These are phyloP conservation scores for Senna tora DNA, from an alignment of 306 rosid species.

Conservation along the genomic window DNA sequence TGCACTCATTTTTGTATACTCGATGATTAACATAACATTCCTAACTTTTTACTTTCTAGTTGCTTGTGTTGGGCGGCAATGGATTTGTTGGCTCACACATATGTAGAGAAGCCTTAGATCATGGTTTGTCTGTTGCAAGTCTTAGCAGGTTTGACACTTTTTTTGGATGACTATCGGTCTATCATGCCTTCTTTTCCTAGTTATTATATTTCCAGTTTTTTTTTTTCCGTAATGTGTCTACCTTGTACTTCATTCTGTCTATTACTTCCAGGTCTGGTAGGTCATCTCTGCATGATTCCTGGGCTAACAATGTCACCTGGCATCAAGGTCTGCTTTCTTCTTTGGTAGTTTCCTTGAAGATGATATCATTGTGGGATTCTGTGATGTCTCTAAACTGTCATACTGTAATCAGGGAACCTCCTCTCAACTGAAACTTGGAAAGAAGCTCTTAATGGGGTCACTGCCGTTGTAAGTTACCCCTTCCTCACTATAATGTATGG, in stretches of 20 bases:
- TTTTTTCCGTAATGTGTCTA: slow-evolving; percentile 10
- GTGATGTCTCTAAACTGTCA: slow-evolving; percentile 35
- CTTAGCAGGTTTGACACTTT: slow-evolving; percentile 68
- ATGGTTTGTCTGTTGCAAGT: slow-evolving; percentile 81
- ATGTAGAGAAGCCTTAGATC: slow-evolving; percentile 78
- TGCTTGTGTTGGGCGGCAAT: slow-evolving; percentile 97
- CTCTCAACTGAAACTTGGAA: slow-evolving; percentile 76
- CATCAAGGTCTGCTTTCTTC: slow-evolving; percentile 66
- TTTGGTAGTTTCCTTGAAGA: slow-evolving; percentile 22
- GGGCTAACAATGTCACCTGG: slow-evolving; percentile 79
- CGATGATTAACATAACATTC: slow-evolving; percentile 21
- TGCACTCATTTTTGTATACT: slow-evolving; percentile 14
- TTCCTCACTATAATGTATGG: slow-evolving; percentile 23
- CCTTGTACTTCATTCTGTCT: slow-evolving; percentile 26
- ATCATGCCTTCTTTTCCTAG: slow-evolving; percentile 9
- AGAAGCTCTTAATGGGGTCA: slow-evolving; percentile 83
- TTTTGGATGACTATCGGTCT: background rate
- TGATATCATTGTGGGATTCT: slow-evolving; percentile 31
- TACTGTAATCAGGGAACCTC: slow-evolving; percentile 73
- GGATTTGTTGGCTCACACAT: slow-evolving; percentile 97
- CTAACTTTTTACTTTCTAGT: slow-evolving; percentile 49
- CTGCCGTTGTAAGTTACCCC: slow-evolving; percentile 76
- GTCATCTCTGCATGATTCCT: slow-evolving; percentile 76
- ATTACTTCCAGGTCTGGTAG: slow-evolving; percentile 77
- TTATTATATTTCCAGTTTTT: slow-evolving; percentile 13